phyloP scores from a whole-genome alignment of 2,329 filamentous ascomycete genomes.

The Talaromyces sp. region DNA sequence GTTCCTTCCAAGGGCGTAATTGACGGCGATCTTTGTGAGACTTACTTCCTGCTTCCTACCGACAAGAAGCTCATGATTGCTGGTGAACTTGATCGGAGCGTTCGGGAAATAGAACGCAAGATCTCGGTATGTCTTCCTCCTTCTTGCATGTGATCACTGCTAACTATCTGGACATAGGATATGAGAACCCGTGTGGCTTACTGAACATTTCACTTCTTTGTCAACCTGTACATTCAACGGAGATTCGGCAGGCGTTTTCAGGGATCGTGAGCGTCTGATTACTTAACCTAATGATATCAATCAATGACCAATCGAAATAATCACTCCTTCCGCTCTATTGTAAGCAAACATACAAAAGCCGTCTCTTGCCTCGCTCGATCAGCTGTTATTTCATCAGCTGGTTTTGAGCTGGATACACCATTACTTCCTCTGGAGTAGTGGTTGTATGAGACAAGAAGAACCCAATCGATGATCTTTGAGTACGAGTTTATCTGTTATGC shows the following conservation, averaged over 20 bases:
- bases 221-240: slow-evolving; percentile 13
- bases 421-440: slow-evolving; percentile 13
- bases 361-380: slow-evolving; percentile 55
- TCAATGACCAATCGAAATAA: neutral
- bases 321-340: neutral
- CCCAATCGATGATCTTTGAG: slow-evolving; percentile 49
- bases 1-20: slow-evolving; percentile 95
- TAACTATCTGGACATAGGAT: slow-evolving; percentile 39
- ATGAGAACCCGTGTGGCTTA: slow-evolving; percentile 59
- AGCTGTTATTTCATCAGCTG: slow-evolving; percentile 29
- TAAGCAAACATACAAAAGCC: neutral
- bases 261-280: neutral
- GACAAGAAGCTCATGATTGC: slow-evolving; percentile 97
- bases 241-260: slow-evolving; percentile 18
- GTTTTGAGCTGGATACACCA: slow-evolving; percentile 44
- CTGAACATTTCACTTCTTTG: slow-evolving; percentile 23
- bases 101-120: slow-evolving; percentile 92
- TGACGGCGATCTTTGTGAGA: slow-evolving; percentile 93
- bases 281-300: slow-evolving; percentile 3
- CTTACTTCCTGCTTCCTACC: slow-evolving; percentile 75
- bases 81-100: slow-evolving; percentile 82
- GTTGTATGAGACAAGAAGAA: slow-evolving; percentile 48
- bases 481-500: slow-evolving; percentile 42
- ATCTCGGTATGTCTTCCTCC: slow-evolving; percentile 60
- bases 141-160: slow-evolving; percentile 15